Base-by-base conservation (phyloP, 176 grass and related monocot genomes). In the Microstegium vimineum region DNA sequence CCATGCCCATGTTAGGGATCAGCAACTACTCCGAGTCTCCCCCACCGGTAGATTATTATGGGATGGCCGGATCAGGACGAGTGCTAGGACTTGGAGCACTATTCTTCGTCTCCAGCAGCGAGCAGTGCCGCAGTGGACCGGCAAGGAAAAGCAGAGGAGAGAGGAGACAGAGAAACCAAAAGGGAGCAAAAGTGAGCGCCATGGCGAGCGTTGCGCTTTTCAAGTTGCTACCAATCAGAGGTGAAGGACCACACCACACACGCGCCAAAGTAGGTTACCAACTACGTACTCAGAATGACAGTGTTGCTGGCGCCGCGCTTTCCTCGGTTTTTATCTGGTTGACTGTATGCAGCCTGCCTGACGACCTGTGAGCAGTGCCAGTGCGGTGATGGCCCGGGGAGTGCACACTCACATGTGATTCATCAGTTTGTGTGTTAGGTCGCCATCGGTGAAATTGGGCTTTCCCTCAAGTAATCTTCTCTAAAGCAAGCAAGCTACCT, bases 151-250 rank as follows among this genome's bases (percentile, higher is more conserved):
- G 34, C 59, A 67, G 70, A 67, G 27, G 46, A 35, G 35, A 42
- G 70, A 67, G 47, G 46, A 45, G 35, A 56, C 35, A 30, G 15
- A 30, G 15, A 17, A 23, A 26, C 6, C 30, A 20, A 23, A 52
- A 60, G 76, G 40, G 40, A 45, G 15, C n/a, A 18, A 82, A 82
- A 83, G 86, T 7, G 56, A 78, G 51, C 73, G 67, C n/a, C 31
- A 35, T 37, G 41, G 32, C 43, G 18, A 57, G 67, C 74, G 75
- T 17, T 18, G 49, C 26, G n/a, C 51, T 52, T 40, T 84, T 33
- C 65, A 16, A 31, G 22, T 15, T 33, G 60, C 31, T 27, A 1
- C 77, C 41, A 51, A 51, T 73, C 27, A 51, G 43, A 31, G 43
- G 28, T 54, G 22, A 54, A 54, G 43, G 43, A 46, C 43, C 74